phyloP scores from a whole-genome alignment of 371 early-diverging fungal species.

The Catenaria anguillulae region DNA sequence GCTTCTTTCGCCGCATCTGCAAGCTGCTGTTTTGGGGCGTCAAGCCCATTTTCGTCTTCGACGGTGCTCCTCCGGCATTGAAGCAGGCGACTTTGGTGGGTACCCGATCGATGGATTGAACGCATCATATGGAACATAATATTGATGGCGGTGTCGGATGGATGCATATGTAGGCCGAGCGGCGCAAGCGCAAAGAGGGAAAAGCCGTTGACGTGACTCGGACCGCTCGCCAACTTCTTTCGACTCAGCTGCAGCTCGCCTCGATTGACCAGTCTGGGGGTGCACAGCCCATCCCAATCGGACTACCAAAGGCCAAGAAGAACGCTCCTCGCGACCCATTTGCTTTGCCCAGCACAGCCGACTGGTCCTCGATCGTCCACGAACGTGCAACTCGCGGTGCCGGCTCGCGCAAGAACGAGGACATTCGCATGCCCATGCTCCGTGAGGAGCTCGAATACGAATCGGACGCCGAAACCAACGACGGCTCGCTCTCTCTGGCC shows the following conservation, averaged over 20 bases:
- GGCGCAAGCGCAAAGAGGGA: slow-evolving; percentile 35
- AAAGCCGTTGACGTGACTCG: slow-evolving; percentile 35
- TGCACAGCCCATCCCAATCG: neutral
- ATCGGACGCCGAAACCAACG: too few relatives aligned
- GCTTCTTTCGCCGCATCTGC: slow-evolving; percentile 83
- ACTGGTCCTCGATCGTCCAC: slow-evolving; percentile 12
- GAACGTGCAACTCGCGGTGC: slow-evolving; percentile 8
- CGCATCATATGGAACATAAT: neutral
- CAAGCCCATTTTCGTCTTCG: slow-evolving; percentile 90
- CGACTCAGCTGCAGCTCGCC: slow-evolving; percentile 52
- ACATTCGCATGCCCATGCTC: neutral
- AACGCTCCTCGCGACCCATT: slow-evolving; percentile 14
- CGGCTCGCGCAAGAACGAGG: slow-evolving; percentile 20
- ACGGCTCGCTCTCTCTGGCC: too few relatives aligned
- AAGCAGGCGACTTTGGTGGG: slow-evolving; percentile 60
- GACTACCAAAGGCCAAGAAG: slow-evolving; percentile 20
- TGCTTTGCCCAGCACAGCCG: slow-evolving; percentile 10
- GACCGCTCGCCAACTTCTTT: slow-evolving; percentile 69
- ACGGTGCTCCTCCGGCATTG: slow-evolving; percentile 73
- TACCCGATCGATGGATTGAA: too few relatives aligned
- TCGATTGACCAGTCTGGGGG: slow-evolving; percentile 22
- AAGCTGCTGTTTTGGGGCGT: slow-evolving; percentile 85
- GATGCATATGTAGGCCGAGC: slow-evolving; percentile 31
- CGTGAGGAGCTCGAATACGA: slow-evolving; percentile 17
- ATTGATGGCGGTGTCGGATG: too few relatives aligned